A percentile compares a stretch with the other conserved stretches of the same genome.
phyloP scores from a whole-genome alignment of 495 filamentous ascomycete species.

The Aspergillus cristatus region DNA sequence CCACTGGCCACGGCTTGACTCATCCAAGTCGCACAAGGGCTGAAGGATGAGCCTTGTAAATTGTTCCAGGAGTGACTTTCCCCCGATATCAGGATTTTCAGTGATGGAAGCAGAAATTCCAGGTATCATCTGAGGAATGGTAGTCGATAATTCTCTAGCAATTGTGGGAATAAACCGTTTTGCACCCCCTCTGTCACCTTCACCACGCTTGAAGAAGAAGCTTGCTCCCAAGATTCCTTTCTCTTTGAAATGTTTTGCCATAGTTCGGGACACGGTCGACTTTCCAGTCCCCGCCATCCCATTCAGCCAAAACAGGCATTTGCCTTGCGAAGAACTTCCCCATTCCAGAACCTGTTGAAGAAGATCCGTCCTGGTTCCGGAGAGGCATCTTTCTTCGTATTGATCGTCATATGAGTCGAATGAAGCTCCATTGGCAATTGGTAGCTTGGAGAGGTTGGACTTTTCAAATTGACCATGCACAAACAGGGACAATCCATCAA shows the following conservation, averaged over 20 bases:
- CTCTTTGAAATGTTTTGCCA: conserved; percentile 11
- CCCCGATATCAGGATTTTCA: conserved; percentile 22
- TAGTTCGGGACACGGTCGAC: conserved; percentile 30
- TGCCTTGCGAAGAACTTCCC: conserved; percentile 8
- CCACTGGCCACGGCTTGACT: conserved; percentile 2
- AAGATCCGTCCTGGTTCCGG: conserved; percentile 24
- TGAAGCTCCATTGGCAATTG: conserved; percentile 1
- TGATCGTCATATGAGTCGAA: conserved; percentile 18
- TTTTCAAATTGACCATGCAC: too few species aligned
- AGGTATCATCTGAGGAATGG: conserved; percentile 16
- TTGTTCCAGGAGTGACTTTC: conserved; percentile 25
- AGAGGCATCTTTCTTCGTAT: conserved; percentile 21
- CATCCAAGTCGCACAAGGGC: conserved; percentile 16
- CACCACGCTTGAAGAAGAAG: conserved; percentile 46
- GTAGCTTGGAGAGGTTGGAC: not conserved
- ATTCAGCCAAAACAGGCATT: conserved; percentile 34
- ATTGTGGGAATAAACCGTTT: conserved; percentile 37
- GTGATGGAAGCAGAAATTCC: conserved; percentile 27
- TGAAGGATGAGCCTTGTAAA: conserved; percentile 40
- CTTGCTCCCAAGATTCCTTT: conserved; percentile 19
- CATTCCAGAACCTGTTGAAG: conserved; percentile 22
- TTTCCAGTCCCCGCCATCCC: conserved; percentile 38
- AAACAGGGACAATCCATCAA: too few species aligned
- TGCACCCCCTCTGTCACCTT: conserved; percentile 31
- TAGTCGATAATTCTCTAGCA: conserved; percentile 26